Percentiles rank a stretch among this genome's conserved stretches.
Evolutionary conservation across 768 basidiomycete species (phyloP).

Genomic region (Suillus luteus): DNA sequence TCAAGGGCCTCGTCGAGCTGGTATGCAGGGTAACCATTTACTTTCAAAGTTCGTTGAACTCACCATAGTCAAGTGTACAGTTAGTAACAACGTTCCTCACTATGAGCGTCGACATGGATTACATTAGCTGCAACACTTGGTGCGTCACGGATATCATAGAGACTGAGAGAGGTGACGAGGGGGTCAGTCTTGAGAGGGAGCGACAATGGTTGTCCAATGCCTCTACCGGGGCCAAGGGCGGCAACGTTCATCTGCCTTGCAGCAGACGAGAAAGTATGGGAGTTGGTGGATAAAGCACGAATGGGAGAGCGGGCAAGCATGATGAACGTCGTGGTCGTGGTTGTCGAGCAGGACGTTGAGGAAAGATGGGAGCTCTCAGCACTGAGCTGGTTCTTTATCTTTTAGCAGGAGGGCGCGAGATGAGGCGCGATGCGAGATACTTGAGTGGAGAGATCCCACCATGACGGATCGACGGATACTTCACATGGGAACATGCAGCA

Average conservation of each 20-base stretch:
- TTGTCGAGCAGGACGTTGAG: slow-evolving; percentile 9
- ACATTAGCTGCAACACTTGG: slow-evolving; percentile 98
- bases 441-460: slow-evolving; percentile 67
- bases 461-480: slow-evolving; percentile 63
- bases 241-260: slow-evolving; percentile 83
- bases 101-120: slow-evolving; percentile 87
- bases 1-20: too few relatives aligned
- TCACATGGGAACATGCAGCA: too few relatives aligned
- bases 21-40: too few relatives aligned
- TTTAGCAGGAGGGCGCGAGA: slow-evolving; percentile 82
- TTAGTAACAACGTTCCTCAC: slow-evolving; percentile 56
- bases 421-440: slow-evolving; percentile 71
- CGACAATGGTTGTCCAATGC: slow-evolving; percentile 97
- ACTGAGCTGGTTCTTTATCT: too few relatives aligned
- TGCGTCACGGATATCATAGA: slow-evolving; percentile 95
- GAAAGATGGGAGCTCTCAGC: not conserved
- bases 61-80: too few relatives aligned
- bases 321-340: slow-evolving; percentile 27
- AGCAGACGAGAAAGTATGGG: slow-evolving; percentile 72
- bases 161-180: slow-evolving; percentile 77
- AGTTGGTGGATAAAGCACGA: slow-evolving; percentile 54
- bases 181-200: slow-evolving; percentile 93
- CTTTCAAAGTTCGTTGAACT: too few relatives aligned
- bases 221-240: slow-evolving; percentile 97
- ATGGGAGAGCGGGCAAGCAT: slow-evolving; percentile 72